Percentiles rank a stretch among this genome's conserved stretches.
Conservation (phyloP, 2,329 filamentous ascomycete species). For the Harringtonia aguacate region DNA sequence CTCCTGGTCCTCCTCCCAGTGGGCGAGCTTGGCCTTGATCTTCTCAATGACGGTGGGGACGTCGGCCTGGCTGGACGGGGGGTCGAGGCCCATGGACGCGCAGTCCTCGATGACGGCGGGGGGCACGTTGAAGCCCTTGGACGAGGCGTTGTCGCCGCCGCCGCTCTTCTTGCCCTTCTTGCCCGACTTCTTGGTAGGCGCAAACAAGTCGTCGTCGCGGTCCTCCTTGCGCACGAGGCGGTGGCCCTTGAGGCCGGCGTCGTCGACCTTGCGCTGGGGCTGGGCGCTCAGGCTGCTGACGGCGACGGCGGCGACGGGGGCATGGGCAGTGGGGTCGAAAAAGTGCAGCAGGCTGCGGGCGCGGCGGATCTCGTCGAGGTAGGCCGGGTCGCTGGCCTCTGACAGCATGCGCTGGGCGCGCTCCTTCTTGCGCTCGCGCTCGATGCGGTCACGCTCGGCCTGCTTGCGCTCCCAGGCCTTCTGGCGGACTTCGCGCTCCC, state of each 20-base stretch:
- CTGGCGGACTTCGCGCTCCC: constrained; percentile 74
- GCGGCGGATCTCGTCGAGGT: constrained; percentile 82
- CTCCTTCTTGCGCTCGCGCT: constrained; percentile 64
- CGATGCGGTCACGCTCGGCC: constrained; percentile 65
- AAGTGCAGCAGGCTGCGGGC: constrained; percentile 81
- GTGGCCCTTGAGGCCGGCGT: constrained; percentile 73
- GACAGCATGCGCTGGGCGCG: constrained; percentile 66
- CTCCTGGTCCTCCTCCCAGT: constrained; percentile 87
- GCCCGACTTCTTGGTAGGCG: constrained; percentile 61
- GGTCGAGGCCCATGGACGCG: constrained; percentile 70
- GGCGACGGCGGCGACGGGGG: constrained; percentile 22
- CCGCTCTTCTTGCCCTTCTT: constrained; percentile 76
- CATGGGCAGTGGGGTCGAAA: constrained; percentile 65
- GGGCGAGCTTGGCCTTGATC: constrained; percentile 79
- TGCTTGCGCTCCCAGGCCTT: constrained; percentile 66
- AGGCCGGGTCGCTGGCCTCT: constrained; percentile 78
- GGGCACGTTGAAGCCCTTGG: constrained; percentile 67
- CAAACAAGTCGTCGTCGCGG: constrained; percentile 76
- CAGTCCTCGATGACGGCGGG: constrained; percentile 90
- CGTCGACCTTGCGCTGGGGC: constrained; percentile 77
- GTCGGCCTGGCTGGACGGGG: constrained; percentile 77
- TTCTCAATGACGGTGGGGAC: constrained; percentile 74
- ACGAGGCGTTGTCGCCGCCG: constrained; percentile 29
- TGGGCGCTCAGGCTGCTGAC: constrained; percentile 59
- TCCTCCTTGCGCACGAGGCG: constrained; percentile 78